Conservation (phyloP, 768 basidiomycete genomes). For the Zangia roseola region DNA sequence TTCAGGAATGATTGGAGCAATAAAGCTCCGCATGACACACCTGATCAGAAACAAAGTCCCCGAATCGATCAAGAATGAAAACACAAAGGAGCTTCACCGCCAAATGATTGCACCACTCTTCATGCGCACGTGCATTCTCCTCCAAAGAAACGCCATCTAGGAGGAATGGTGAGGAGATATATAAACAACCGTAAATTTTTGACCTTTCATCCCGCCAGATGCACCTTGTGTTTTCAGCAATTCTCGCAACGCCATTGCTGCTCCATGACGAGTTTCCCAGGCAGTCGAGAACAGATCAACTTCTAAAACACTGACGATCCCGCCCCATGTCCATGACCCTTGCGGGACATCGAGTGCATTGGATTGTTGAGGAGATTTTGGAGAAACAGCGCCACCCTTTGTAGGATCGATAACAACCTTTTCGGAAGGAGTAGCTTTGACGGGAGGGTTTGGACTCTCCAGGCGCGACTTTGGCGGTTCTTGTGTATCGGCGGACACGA, state of each 20-base stretch:
- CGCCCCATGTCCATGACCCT: constrained; percentile 87
- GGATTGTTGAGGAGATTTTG: constrained; percentile 73
- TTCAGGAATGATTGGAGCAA: constrained; percentile 1
- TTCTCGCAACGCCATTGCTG: constrained; percentile 88
- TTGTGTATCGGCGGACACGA: constrained; percentile 66
- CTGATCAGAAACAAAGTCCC: constrained; percentile 96
- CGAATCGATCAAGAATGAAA: constrained; percentile 95
- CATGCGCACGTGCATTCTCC: constrained; percentile 69
- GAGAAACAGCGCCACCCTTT: constrained; percentile 82
- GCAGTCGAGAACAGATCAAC: constrained; percentile 80
- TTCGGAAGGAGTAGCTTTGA: constrained; percentile 44
- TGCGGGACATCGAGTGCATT: constrained; percentile 73
- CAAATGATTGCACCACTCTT: constrained; percentile 87
- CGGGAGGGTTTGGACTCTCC: constrained; percentile 51
- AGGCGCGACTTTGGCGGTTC: constrained; percentile 49
- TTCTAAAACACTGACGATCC: constrained; percentile 73
- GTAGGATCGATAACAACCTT: constrained; percentile 76
- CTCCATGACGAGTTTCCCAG: constrained; percentile 95
- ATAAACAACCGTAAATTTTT: not conserved
- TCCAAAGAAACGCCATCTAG: constrained; percentile 49
- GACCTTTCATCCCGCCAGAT: constrained; percentile 81
- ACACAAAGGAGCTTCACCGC: constrained; percentile 85
- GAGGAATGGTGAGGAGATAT: constrained; percentile 1
- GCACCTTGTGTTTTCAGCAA: constrained; percentile 81
- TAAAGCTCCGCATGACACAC: constrained; percentile 26